Evolutionary conservation across 2,329 filamentous ascomycete species (phyloP).

Genomic region (Fusarium pilosicola): DNA sequence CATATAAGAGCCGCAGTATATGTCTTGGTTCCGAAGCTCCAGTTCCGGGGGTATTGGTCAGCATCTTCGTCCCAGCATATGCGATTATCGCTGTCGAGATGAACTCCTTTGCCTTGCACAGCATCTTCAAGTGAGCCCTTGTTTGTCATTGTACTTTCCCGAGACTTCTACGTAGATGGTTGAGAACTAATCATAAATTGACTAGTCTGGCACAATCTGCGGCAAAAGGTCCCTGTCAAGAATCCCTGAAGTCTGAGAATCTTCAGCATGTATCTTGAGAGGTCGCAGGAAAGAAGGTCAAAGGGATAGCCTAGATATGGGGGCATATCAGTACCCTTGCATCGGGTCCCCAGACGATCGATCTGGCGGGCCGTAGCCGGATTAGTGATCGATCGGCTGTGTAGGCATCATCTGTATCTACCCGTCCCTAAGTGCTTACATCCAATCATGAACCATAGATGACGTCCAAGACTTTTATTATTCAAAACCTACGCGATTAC

Average conservation of each 20-base stretch:
- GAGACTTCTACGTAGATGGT: fast-evolving
- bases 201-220: neutral
- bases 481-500: fast-evolving
- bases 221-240: too few species aligned
- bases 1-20: neutral
- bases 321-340: too few species aligned
- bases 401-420: neutral
- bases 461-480: neutral
- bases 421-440: neutral
- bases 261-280: neutral
- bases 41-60: neutral
- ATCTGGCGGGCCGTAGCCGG: neutral
- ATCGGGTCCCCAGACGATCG: neutral
- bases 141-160: fast-evolving
- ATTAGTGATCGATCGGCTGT: neutral
- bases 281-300: fast-evolving
- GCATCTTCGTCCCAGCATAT: neutral
- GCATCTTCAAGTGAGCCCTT: neutral
- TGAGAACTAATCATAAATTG: neutral
- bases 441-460: neutral
- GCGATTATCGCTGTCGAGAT: neutral
- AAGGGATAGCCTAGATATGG: neutral
- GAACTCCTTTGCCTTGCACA: neutral
- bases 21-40: neutral
- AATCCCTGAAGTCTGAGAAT: fast-evolving